Base-by-base conservation (phyloP, 2,329 filamentous ascomycete genomes). In the Elsinoe australis region DNA sequence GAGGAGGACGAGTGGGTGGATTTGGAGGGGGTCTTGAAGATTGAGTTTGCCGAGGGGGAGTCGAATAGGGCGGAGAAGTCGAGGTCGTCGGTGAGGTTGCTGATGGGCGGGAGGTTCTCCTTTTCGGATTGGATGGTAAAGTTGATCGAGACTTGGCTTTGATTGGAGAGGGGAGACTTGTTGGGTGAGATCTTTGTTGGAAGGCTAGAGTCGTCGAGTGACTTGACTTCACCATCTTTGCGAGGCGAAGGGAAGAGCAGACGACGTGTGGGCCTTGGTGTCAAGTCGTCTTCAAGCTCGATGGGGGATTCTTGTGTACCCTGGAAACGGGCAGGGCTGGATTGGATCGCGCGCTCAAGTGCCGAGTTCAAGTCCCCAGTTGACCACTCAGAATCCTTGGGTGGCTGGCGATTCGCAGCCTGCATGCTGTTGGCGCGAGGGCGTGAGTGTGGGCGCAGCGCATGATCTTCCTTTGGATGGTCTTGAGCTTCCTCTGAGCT, bases 201-300 rank as follows among this genome's bases (percentile, higher is more conserved):
- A 10, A 54, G 39, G 21, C 15, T 67, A 67, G 2, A 64, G 61
- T 82, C 78, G 41, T 75, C 74, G 2, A 86, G 70, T 17, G 77
- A 74, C 59, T 80, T 86, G 1, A 74, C 67, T 36, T 78, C 71
- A 28, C 75, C 77, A 22, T 79, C 76, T 54, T 83, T 83, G 34
- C 80, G 74, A 2, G 85, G 85, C 0, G 84, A 88, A 1, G 86
- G 83, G 58, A 92, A 92, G 1, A 92, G 71, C 2, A 89, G 65
- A 50, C 87, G 74, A 52, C 83, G 75, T 0, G 83, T 88, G 17
- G 76, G 73, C 58, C 72, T 78, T 2, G 78, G 76, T 3, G 77
- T 79, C 10, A 77, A 59, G 44, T 71, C 69, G 21, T 58, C 54
- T 42, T 71, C 71, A 28, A 74, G 61, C 52, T 78, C 70, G 51